A percentile compares a stretch with the other conserved stretches of the same genome.
Conservation (phyloP, 108 stramenopile species). For the Skeletonema menzelii region DNA sequence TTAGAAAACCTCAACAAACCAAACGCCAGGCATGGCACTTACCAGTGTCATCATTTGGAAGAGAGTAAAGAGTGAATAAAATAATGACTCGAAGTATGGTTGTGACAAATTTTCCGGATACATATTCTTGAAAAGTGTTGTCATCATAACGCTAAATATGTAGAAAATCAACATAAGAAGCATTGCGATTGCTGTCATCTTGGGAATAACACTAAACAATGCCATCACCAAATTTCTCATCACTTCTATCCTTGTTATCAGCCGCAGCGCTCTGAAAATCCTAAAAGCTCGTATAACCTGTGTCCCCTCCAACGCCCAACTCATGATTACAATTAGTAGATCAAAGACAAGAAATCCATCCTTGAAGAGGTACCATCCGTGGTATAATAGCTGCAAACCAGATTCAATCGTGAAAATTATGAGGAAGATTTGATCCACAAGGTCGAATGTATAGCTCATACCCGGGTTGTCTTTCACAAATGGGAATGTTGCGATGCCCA, state of each 20-base stretch:
- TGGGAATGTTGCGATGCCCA: slow-evolving; percentile 74
- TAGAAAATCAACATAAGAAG: slow-evolving; percentile 70
- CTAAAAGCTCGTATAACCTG: slow-evolving; percentile 81
- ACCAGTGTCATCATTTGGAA: slow-evolving; percentile 79
- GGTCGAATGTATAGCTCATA: slow-evolving; percentile 41
- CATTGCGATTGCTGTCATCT: slow-evolving; percentile 61
- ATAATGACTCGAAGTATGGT: slow-evolving; percentile 56
- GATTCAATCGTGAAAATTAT: slow-evolving; percentile 74
- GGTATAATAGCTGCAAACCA: slow-evolving; percentile 58
- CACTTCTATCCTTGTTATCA: slow-evolving; percentile 67
- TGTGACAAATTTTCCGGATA: slow-evolving; percentile 1
- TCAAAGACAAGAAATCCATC: slow-evolving; percentile 81
- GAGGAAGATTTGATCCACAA: slow-evolving; percentile 54
- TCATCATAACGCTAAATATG: slow-evolving; percentile 74
- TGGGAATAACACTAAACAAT: slow-evolving; percentile 65
- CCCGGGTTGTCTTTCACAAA: slow-evolving; percentile 49
- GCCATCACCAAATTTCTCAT: slow-evolving; percentile 73
- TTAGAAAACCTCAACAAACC: background rate
- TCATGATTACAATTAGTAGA: slow-evolving; percentile 59
- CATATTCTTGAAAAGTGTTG: slow-evolving; percentile 50
- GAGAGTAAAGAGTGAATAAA: slow-evolving; percentile 59
- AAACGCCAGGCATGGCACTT: background rate
- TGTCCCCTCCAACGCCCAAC: slow-evolving; percentile 60
- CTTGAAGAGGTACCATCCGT: slow-evolving; percentile 48
- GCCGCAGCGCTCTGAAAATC: slow-evolving; percentile 73